Conservation (phyloP, 768 basidiomycete genomes). For the Tulasnella sp. region DNA sequence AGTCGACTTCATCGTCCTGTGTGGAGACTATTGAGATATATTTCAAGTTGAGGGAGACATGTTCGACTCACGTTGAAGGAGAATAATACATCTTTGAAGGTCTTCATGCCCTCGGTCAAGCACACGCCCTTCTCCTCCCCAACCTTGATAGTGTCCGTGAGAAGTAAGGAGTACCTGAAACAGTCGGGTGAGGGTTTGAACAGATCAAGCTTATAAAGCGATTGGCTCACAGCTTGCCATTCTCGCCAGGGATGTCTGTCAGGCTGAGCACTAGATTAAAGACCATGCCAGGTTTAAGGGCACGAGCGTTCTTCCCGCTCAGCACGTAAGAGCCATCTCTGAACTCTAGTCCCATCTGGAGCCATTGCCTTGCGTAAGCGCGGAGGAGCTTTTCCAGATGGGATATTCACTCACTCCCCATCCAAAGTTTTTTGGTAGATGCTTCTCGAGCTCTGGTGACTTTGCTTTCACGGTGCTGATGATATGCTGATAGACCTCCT, state of each 20-base stretch:
- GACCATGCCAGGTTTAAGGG: conserved; percentile 69
- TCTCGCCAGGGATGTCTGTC: conserved; percentile 62
- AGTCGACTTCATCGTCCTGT: conserved; percentile 40
- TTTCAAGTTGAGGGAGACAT: not conserved
- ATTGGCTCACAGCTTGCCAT: conserved; percentile 59
- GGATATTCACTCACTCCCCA: conserved; percentile 65
- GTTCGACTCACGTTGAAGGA: conserved; percentile 34
- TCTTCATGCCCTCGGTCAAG: conserved; percentile 76
- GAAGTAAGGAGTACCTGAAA: conserved; percentile 69
- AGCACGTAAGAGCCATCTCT: conserved; percentile 78
- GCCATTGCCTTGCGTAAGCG: not conserved
- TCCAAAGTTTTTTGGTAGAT: conserved; percentile 82
- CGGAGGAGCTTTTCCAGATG: not conserved
- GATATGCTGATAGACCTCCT: conserved; percentile 76
- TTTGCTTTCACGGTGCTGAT: conserved; percentile 59
- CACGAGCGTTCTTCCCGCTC: conserved; percentile 64
- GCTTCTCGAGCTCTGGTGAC: conserved; percentile 68
- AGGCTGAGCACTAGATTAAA: conserved; percentile 80
- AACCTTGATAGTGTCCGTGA: conserved; percentile 81
- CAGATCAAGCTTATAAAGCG: not conserved
- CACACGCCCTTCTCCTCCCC: conserved; percentile 52
- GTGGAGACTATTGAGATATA: not conserved
- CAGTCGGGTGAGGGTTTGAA: not conserved
- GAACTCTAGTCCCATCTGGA: conserved; percentile 90
- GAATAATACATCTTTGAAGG: conserved; percentile 78